Percentiles rank a stretch among this genome's conserved stretches.
Conservation (phyloP, 1,284 basidiomycete species). For the Naganishia sp. region DNA sequence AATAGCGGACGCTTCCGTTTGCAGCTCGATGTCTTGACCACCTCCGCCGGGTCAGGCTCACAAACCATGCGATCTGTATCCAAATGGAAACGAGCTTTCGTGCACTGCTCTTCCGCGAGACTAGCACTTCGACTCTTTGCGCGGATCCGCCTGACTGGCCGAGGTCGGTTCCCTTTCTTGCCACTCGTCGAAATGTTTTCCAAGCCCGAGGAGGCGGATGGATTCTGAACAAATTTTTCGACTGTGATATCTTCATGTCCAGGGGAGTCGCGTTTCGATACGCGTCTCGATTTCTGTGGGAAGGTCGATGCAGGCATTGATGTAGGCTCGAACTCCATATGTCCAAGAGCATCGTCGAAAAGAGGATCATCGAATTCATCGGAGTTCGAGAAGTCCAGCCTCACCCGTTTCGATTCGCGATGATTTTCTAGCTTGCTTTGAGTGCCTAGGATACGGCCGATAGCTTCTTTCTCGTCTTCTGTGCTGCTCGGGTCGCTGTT, state of each 20-base stretch:
- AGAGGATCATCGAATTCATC: slow-evolving; percentile 21
- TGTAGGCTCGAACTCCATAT: slow-evolving; percentile 4
- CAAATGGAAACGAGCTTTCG: too few species aligned
- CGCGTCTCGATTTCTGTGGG: not conserved
- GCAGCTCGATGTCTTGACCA: not conserved
- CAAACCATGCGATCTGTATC: not conserved
- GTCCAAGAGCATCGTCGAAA: slow-evolving; percentile 1
- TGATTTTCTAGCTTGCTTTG: not conserved
- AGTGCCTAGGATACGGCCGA: slow-evolving; percentile 8
- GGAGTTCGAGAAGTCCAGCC: not conserved
- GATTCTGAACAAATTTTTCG: too few species aligned
- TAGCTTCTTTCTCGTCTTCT: slow-evolving; percentile 3
- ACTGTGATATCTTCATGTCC: too few species aligned
- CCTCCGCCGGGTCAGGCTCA: not conserved
- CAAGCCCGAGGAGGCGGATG: too few species aligned
- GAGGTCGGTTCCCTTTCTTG: slow-evolving; percentile 5
- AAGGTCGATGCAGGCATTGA: not conserved
- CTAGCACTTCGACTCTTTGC: too few species aligned
- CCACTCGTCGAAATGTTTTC: not conserved
- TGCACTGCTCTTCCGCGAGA: too few species aligned
- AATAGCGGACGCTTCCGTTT: not conserved
- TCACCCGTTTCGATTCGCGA: not conserved
- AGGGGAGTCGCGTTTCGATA: not conserved
- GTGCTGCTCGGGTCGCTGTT: slow-evolving; percentile 6
- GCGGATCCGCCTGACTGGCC: slow-evolving; percentile 4